Percentiles rank a stretch among this genome's conserved stretches.
phyloP scores from a whole-genome alignment of 768 basidiomycete genomes.

The Leccinum obscurum region DNA sequence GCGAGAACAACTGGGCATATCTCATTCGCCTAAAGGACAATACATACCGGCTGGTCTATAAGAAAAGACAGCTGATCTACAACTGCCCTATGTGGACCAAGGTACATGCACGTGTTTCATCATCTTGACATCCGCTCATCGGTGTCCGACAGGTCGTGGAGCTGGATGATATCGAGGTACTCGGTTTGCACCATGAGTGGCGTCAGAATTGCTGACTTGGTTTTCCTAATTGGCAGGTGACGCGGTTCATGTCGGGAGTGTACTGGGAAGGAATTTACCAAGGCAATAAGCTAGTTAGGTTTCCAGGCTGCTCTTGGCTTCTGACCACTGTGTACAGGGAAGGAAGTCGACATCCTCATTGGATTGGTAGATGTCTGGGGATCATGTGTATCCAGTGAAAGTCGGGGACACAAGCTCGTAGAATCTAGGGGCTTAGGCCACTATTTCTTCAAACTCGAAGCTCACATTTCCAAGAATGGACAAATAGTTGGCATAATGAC shows the following conservation, averaged over 20 bases:
- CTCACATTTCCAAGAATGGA: slow-evolving; percentile 33
- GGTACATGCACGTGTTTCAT: slow-evolving; percentile 8
- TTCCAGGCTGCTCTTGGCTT: not conserved
- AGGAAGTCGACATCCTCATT: slow-evolving; percentile 31
- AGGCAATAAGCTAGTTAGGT: slow-evolving; percentile 11
- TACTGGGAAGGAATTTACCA: slow-evolving; percentile 33
- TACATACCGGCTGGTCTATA: slow-evolving; percentile 29
- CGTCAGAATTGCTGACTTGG: not conserved
- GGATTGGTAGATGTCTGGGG: slow-evolving; percentile 29
- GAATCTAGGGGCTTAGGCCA: slow-evolving; percentile 28
- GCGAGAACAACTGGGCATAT: slow-evolving; percentile 36
- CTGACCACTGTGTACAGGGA: slow-evolving; percentile 15
- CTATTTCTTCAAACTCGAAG: slow-evolving; percentile 32
- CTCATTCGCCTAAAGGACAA: slow-evolving; percentile 31
- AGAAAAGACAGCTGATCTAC: slow-evolving; percentile 21
- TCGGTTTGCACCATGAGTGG: not conserved
- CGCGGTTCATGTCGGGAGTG: slow-evolving; percentile 21
- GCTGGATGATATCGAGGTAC: slow-evolving; percentile 32
- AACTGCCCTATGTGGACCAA: slow-evolving; percentile 33
- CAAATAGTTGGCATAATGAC: slow-evolving; percentile 32
- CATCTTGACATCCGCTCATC: slow-evolving; percentile 7
- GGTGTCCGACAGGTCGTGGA: slow-evolving; percentile 27
- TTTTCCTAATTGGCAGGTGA: slow-evolving; percentile 19
- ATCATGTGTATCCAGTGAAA: slow-evolving; percentile 25
- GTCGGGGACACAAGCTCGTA: slow-evolving; percentile 31